These are phyloP conservation scores for Fusarium udum DNA, from an alignment of 2,329 filamentous ascomycete genomes.

Conservation along the genomic window DNA sequence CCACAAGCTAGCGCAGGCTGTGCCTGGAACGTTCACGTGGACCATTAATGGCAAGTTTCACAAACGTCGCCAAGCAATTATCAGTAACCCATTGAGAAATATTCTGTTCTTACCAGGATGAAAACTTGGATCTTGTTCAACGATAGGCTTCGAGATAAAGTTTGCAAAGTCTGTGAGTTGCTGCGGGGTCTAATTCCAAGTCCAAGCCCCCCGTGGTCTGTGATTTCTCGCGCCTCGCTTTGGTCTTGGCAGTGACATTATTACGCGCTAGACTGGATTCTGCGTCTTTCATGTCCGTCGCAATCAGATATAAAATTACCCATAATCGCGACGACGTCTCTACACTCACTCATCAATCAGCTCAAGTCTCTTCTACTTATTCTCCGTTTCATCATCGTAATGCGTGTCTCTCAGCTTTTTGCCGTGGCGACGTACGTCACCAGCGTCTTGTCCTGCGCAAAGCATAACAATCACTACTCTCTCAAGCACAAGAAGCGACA, in stretches of 20 bases:
- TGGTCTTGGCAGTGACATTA: constrained; percentile 27
- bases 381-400: background rate
- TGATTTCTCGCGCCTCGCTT: background rate
- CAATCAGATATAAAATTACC: background rate
- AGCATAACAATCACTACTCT: constrained; percentile 21
- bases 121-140: background rate
- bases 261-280: background rate
- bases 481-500: constrained; percentile 22
- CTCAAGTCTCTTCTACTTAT: background rate
- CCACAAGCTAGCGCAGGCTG: background rate
- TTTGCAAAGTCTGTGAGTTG: too few species aligned
- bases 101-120: too few species aligned
- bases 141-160: background rate
- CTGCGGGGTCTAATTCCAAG: background rate
- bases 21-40: background rate
- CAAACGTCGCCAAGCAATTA: background rate
- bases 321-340: too few species aligned
- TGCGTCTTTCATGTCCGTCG: background rate
- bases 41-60: background rate
- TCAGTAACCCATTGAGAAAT: background rate
- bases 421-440: background rate
- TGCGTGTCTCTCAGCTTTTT: constrained; percentile 15
- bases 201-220: background rate
- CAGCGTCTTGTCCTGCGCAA: constrained; percentile 2
- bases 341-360: background rate